phyloP scores from a whole-genome alignment of 805 yeast genomes.

The Komagataella mondaviorum region DNA sequence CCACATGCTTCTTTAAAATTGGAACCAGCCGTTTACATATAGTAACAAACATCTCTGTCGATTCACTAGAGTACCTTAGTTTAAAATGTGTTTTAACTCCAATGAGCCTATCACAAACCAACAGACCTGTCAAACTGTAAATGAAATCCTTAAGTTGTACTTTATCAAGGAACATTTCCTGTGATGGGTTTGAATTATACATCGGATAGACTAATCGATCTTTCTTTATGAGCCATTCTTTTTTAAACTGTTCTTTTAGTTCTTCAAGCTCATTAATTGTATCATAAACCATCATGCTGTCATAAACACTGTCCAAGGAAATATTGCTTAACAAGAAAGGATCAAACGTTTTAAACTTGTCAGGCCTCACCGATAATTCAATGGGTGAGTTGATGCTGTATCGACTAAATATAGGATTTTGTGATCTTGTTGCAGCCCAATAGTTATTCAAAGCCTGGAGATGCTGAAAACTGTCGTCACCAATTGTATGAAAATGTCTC shows the following conservation, averaged over 20 bases:
- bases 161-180: slow-evolving; percentile 16
- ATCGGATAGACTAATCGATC: slow-evolving; percentile 56
- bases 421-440: not conserved
- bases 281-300: slow-evolving; percentile 70
- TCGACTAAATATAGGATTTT: slow-evolving; percentile 27
- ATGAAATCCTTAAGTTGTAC: slow-evolving; percentile 40
- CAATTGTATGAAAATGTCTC: slow-evolving; percentile 43
- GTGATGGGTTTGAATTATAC: not conserved
- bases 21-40: slow-evolving; percentile 47
- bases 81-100: slow-evolving; percentile 50
- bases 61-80: slow-evolving; percentile 45
- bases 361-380: slow-evolving; percentile 60
- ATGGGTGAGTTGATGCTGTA: slow-evolving; percentile 79
- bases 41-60: slow-evolving; percentile 68
- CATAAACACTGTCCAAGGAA: slow-evolving; percentile 64
- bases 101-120: slow-evolving; percentile 61
- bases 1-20: slow-evolving; percentile 33
- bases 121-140: slow-evolving; percentile 57
- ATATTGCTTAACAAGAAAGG: slow-evolving; percentile 34
- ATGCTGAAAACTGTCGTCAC: slow-evolving; percentile 18
- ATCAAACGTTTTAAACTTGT: slow-evolving; percentile 24
- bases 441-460: not conserved
- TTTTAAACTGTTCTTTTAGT: slow-evolving; percentile 48
- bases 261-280: slow-evolving; percentile 54
- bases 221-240: slow-evolving; percentile 60